These are phyloP conservation scores for Actinidia chinensis DNA, from an alignment of 179 eudicot species.

Conservation along the genomic window DNA sequence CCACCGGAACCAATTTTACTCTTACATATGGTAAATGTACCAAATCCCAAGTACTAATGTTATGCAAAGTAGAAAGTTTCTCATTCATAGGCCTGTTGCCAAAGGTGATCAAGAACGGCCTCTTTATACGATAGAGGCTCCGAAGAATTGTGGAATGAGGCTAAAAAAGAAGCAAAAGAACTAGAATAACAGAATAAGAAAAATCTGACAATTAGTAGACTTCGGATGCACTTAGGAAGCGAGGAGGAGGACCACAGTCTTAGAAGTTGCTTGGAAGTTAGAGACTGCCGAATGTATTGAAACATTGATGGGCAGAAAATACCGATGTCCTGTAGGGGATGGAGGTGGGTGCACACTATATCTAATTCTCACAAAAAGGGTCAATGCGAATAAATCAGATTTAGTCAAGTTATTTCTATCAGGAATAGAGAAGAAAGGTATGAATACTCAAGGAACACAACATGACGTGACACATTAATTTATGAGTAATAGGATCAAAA, in stretches of 20 bases:
- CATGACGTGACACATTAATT: not conserved
- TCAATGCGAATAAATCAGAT: not conserved
- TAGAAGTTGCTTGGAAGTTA: not conserved
- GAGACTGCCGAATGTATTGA: not conserved
- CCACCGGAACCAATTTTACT: conserved; percentile 2
- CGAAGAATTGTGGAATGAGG: not conserved
- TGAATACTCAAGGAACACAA: too few species aligned
- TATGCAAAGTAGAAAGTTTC: not conserved
- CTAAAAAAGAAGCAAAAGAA: too few species aligned
- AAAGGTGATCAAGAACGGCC: not conserved
- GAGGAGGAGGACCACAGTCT: not conserved
- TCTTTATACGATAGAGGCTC: not conserved
- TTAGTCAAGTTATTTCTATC: not conserved
- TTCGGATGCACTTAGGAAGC: not conserved
- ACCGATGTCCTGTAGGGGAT: not conserved
- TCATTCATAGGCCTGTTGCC: too few species aligned
- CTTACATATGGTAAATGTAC: not conserved
- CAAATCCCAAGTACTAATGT: not conserved
- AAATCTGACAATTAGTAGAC: not conserved
- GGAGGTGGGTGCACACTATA: too few species aligned
- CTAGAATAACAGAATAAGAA: too few species aligned
- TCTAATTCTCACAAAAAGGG: not conserved
- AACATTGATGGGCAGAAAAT: too few species aligned
- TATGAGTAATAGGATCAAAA: not conserved
- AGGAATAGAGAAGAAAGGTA: not conserved